Evolutionary conservation across 2,329 filamentous ascomycete genomes (phyloP).

Genomic region (Cercospora beticola): DNA sequence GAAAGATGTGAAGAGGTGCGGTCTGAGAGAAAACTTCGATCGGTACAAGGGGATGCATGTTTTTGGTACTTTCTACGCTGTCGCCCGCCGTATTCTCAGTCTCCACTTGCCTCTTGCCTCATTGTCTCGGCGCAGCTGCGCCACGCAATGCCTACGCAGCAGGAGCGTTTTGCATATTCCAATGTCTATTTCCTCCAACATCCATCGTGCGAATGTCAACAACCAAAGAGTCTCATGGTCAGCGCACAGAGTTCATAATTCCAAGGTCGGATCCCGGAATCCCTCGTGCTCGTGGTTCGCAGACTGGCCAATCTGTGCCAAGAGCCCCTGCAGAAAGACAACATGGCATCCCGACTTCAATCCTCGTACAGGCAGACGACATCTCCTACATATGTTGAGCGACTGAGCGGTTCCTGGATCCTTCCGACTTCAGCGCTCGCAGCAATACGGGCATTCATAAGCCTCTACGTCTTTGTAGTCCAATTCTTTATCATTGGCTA

Average conservation of each 20-base stretch:
- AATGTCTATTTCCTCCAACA: background rate
- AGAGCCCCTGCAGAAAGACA: background rate
- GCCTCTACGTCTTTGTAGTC: conserved; percentile 67
- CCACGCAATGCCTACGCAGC: background rate
- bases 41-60: background rate
- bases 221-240: background rate
- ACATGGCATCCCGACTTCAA: background rate
- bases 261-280: background rate
- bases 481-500: conserved; percentile 69
- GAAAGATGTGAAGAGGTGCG: background rate
- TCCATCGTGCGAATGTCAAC: background rate
- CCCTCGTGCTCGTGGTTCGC: background rate
- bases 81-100: background rate
- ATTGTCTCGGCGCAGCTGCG: background rate
- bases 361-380: conserved; percentile 20
- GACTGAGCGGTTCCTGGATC: conserved; percentile 79
- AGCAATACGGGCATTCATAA: conserved; percentile 51
- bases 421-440: conserved; percentile 66
- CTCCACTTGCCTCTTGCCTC: background rate
- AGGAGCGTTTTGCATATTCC: background rate
- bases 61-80: background rate
- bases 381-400: conserved; percentile 32
- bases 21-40: background rate
- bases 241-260: background rate
- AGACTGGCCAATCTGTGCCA: background rate